Evolutionary conservation across 2,329 filamentous ascomycete species (phyloP), one percentile per base, ranked within the genome.

Genomic region (Colletotrichum sp.): DNA sequence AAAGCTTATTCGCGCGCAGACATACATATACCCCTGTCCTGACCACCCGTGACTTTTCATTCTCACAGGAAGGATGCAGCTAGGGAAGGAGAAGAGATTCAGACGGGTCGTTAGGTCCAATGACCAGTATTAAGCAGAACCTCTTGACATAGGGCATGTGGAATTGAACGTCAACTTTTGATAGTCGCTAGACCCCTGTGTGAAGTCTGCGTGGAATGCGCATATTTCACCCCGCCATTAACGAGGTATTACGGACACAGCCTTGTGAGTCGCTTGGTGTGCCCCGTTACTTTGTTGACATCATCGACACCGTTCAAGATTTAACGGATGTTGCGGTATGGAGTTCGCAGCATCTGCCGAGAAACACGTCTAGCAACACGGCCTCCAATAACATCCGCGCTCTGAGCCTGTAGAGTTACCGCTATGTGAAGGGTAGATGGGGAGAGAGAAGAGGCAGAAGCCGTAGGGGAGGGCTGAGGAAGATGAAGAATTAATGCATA

Each of bases 21-120:
- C 39, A 55, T n/a, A 32, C 24, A n/a, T 44, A 34, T 32, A 22
- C 36, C 67, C 72, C 59, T 65, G 13, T 67, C 60, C 48, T 55
- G 18, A 65, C 26, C 64, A 71, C 72, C 67, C 72, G 72, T 74
- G 72, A 74, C 72, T 44, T 24, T 34, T 22, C n/a, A 30, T 71
- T 15, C n/a, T 59, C 44, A 68, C 60, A 71, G 22, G 44, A 30
- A 48, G 34, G 32, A 62, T 57, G 71, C 66, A 12, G 57, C 67
- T 71, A 44, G 66, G 30, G 32, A 48, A 16, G 39, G n/a, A n/a
- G 6, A 16, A 66, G 24, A 57, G 15, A 28, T n/a, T n/a, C 26
- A 22, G 26, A 71, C 48, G 67, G 67, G 59, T 74, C 72, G 44
- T 60, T 32, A 44, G 72, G 59, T 52, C 60, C 34, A 48, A 65